Evolutionary conservation across 2,329 filamentous ascomycete species (phyloP).

Genomic region (Aspergillus brasiliensis): DNA sequence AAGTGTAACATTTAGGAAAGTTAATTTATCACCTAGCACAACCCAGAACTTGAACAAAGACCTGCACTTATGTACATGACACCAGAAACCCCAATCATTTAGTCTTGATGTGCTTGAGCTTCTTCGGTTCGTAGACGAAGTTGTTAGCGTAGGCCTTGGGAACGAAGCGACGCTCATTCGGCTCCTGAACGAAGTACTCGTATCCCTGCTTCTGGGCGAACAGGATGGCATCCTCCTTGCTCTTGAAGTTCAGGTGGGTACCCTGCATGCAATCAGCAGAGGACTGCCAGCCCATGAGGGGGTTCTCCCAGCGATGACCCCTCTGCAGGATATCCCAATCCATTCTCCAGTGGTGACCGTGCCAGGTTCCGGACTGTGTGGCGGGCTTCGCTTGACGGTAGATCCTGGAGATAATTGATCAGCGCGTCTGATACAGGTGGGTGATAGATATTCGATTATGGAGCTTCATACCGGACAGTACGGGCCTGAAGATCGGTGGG

Average conservation of each 20-base stretch:
- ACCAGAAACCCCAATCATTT: slow-evolving; percentile 60
- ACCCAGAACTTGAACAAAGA: slow-evolving; percentile 22
- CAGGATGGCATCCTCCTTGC: slow-evolving; percentile 88
- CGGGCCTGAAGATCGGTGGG: slow-evolving; percentile 92
- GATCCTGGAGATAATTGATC: slow-evolving; percentile 63
- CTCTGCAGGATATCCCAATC: slow-evolving; percentile 94
- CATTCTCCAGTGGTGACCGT: slow-evolving; percentile 87
- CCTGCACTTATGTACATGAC: slow-evolving; percentile 40
- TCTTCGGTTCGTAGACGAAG: slow-evolving; percentile 81
- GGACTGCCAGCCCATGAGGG: slow-evolving; percentile 97
- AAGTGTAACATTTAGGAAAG: slow-evolving; percentile 1
- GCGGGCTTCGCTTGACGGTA: slow-evolving; percentile 91
- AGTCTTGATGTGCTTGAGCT: slow-evolving; percentile 83
- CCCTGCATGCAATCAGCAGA: slow-evolving; percentile 94
- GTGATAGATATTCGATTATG: slow-evolving; percentile 15
- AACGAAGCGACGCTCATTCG: slow-evolving; percentile 79
- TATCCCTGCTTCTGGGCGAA: slow-evolving; percentile 99
- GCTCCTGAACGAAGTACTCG: slow-evolving; percentile 98
- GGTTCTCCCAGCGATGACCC: slow-evolving; percentile 98
- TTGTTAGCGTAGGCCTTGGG: slow-evolving; percentile 98
- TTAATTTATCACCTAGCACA: slow-evolving; percentile 17
- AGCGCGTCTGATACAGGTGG: neutral
- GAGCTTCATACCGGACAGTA: slow-evolving; percentile 71
- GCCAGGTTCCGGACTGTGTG: slow-evolving; percentile 90
- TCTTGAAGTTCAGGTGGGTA: slow-evolving; percentile 84